These are phyloP conservation scores for Lactifluus hygrophoroides DNA, from an alignment of 768 basidiomycete genomes.

Conservation along the genomic window DNA sequence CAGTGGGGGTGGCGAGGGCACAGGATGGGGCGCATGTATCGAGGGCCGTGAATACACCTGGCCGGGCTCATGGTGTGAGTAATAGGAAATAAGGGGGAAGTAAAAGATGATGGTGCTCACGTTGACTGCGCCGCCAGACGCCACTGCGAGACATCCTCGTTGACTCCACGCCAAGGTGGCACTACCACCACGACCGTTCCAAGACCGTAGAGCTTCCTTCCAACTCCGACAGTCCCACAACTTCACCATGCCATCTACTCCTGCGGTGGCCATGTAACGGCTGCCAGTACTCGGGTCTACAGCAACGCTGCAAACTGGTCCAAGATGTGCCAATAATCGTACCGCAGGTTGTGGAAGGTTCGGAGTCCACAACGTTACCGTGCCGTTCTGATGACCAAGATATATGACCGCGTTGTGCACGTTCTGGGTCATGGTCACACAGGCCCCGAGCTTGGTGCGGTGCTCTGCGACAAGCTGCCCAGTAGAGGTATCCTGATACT, in stretches of 20 bases:
- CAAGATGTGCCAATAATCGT: slow-evolving; percentile 83
- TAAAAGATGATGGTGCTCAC: slow-evolving; percentile 34
- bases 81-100: not conserved
- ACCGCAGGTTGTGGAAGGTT: slow-evolving; percentile 89
- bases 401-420: slow-evolving; percentile 89
- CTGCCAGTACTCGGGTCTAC: slow-evolving; percentile 84
- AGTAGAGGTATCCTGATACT: slow-evolving; percentile 96
- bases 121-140: slow-evolving; percentile 76
- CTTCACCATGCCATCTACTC: slow-evolving; percentile 82
- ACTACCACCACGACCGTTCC: slow-evolving; percentile 60
- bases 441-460: slow-evolving; percentile 83
- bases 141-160: slow-evolving; percentile 73
- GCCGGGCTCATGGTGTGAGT: not conserved
- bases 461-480: slow-evolving; percentile 81
- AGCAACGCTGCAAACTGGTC: slow-evolving; percentile 71
- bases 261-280: slow-evolving; percentile 84
- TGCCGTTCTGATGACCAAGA: slow-evolving; percentile 91
- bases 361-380: slow-evolving; percentile 95
- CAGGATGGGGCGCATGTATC: slow-evolving; percentile 47
- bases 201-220: slow-evolving; percentile 78
- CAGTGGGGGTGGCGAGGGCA: slow-evolving; percentile 57
- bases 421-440: slow-evolving; percentile 83
- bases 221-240: slow-evolving; percentile 97
- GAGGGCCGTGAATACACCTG: slow-evolving; percentile 68
- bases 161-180: slow-evolving; percentile 80